Evolutionary conservation across 305 asterid species (phyloP).

Genomic region (Solanum hybrid): DNA sequence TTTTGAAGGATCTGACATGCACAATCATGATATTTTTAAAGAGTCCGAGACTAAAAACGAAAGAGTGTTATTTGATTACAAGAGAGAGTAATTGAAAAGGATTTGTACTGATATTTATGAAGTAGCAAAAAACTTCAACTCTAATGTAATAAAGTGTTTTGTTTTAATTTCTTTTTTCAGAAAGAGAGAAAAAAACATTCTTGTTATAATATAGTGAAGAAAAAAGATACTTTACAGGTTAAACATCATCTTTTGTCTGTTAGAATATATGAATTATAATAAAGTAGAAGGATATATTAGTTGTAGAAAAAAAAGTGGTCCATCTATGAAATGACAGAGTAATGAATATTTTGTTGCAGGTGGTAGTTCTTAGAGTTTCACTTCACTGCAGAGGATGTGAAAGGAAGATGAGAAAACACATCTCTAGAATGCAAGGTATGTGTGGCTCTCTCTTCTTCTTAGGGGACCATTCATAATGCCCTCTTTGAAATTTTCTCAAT

Average conservation of each 20-base stretch:
- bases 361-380: constrained; percentile 80
- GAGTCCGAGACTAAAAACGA: neutral
- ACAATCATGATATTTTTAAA: neutral
- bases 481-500: neutral
- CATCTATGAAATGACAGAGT: neutral
- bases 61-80: neutral
- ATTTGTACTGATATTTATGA: neutral
- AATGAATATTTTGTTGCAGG: constrained; percentile 38
- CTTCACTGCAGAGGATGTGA: constrained; percentile 95
- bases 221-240: neutral
- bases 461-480: neutral
- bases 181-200: neutral
- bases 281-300: neutral
- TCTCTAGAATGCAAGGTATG: constrained; percentile 88
- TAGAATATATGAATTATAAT: neutral
- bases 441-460: neutral
- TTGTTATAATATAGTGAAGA: neutral
- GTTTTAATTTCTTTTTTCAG: neutral
- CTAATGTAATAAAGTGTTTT: neutral
- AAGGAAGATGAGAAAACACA: constrained; percentile 82
- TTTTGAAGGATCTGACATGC: neutral
- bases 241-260: neutral
- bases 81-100: neutral
- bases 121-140: neutral
- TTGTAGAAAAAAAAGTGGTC: constrained; percentile 1